These are phyloP conservation scores for Phylloporus rhodoxanthus DNA, from an alignment of 768 basidiomycete genomes.

Conservation along the genomic window DNA sequence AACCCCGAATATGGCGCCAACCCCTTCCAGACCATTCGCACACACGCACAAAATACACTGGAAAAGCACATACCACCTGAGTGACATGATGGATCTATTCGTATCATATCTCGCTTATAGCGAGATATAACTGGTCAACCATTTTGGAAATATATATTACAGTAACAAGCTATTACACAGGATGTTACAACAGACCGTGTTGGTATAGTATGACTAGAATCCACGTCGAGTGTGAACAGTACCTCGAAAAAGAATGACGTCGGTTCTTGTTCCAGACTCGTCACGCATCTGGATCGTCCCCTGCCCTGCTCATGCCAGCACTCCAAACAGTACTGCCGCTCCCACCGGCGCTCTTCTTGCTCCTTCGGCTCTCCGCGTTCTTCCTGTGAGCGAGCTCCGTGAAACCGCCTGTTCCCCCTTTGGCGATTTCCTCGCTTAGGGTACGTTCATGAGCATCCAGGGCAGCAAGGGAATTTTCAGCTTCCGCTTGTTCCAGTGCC, in stretches of 20 bases:
- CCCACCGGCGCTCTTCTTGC: conserved; percentile 48
- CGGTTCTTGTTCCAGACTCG: neutral
- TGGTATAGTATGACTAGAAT: conserved; percentile 19
- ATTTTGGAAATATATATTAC: conserved; percentile 10
- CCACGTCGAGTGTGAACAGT: conserved; percentile 15
- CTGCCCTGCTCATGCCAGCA: conserved; percentile 69
- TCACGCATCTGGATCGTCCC: conserved; percentile 39
- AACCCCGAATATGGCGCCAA: conserved; percentile 60
- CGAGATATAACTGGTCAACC: too few relatives aligned
- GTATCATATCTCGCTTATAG: too few relatives aligned
- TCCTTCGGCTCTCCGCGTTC: conserved; percentile 42
- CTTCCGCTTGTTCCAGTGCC: conserved; percentile 74
- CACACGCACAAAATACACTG: conserved; percentile 74
- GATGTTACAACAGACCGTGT: conserved; percentile 12
- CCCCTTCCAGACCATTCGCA: conserved; percentile 75
- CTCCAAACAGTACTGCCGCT: conserved; percentile 84
- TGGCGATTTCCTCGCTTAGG: conserved; percentile 69
- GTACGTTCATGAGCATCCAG: conserved; percentile 74
- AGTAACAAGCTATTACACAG: conserved; percentile 21
- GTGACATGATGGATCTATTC: neutral
- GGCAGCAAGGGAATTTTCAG: conserved; percentile 67
- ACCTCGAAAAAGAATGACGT: conserved; percentile 2
- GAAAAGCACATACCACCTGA: conserved; percentile 40
- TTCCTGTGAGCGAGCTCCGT: conserved; percentile 63
- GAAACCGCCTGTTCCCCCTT: conserved; percentile 67